These are phyloP conservation scores for Glycyrrhiza uralensis DNA, from an alignment of 306 rosid species.

Conservation along the genomic window DNA sequence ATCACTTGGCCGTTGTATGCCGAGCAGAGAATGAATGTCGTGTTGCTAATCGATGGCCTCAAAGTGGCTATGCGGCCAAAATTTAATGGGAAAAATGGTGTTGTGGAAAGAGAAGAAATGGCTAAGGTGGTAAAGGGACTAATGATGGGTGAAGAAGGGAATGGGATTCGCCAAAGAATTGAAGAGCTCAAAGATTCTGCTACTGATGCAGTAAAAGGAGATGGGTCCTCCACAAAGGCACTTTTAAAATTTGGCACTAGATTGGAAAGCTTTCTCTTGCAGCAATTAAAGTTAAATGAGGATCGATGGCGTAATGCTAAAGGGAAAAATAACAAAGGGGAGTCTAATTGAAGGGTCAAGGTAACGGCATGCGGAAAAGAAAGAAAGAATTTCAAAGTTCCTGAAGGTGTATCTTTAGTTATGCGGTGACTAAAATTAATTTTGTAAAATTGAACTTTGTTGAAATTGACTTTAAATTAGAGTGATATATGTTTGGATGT, in stretches of 20 bases:
- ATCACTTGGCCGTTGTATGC: constrained; percentile 11
- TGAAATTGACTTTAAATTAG: too few relatives aligned
- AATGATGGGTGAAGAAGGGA: too few relatives aligned
- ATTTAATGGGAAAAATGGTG: background rate
- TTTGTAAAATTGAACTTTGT: too few relatives aligned
- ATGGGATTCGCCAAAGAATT: background rate
- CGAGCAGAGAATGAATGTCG: constrained; percentile 11
- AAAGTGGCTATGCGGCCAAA: constrained; percentile 13
- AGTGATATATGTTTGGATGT: too few relatives aligned
- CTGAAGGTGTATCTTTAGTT: too few relatives aligned
- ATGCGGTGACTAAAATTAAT: too few relatives aligned
- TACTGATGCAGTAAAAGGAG: background rate
- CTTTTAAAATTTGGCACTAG: background rate
- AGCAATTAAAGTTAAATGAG: too few relatives aligned
- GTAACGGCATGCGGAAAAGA: too few relatives aligned
- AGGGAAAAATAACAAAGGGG: too few relatives aligned
- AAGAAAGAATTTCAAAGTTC: too few relatives aligned
- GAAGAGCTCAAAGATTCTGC: background rate
- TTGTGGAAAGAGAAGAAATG: background rate
- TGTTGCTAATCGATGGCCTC: background rate
- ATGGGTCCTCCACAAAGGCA: background rate
- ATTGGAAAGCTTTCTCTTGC: background rate
- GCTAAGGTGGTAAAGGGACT: background rate
- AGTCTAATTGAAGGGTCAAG: too few relatives aligned
- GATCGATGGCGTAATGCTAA: too few relatives aligned